Evolutionary conservation across 805 yeast species (phyloP), one percentile per base, ranked within the genome.

Genomic region (Priceomyces melissophilus): DNA sequence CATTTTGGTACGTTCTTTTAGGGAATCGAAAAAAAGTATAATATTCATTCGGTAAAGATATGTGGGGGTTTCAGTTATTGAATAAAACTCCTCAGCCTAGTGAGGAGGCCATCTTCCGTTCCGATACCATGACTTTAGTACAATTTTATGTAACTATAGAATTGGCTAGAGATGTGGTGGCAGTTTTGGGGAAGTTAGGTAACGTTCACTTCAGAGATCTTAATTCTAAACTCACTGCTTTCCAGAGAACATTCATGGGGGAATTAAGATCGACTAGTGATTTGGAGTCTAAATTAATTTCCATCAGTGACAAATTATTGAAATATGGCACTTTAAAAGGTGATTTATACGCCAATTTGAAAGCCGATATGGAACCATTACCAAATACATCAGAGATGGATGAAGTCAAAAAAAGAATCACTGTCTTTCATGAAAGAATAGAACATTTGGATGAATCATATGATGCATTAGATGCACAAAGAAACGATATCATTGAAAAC

Each of bases 361-460:
- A 82, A 32, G 66, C 73, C 3, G 87, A 90, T 44, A 76, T 85
- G 51, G 70, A 77, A 38, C 79, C 80, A 3, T 25, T 39, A 23
- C 71, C 71, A 3, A 38, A 63, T 5, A 37, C 59, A 2, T 56
- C 68, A 9, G 70, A 64, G 30, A 56, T 67, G 55, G 72, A 67
- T 45, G 58, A 54, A 11, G 51, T 65, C 38, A 55, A 51, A 39
- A 47, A 44, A 9, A 52, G 53, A 28, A 53, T 68, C 10, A 40
- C 43, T 2, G 53, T 51, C 6, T 48, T 63, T 38, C 50, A 54
- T 44, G 63, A 57, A 4, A 47, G 67, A 42, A 61, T 68, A 34
- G 55, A 57, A 34, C 73, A 69, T 37, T 55, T 69, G 14, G 71
- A 69, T 37, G 53, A 57, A 30, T 60, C 73, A 3, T 65, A 50